phyloP scores from a whole-genome alignment of 2,329 filamentous ascomycete genomes.

The Trichoderma atroviride region DNA sequence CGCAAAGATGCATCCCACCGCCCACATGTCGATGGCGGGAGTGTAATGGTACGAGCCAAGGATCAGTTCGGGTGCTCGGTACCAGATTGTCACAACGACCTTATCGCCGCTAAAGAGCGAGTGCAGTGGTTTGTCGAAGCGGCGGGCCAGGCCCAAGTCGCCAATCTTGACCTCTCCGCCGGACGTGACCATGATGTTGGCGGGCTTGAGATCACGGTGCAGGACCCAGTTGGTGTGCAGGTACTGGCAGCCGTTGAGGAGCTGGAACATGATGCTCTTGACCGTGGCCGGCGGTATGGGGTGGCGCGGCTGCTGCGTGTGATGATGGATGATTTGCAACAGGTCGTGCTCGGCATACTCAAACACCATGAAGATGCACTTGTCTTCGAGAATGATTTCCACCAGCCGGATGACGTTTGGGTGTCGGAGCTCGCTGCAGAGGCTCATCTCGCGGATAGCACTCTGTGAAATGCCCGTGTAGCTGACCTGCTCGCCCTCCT shows the following conservation, averaged over 20 bases:
- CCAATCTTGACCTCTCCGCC: conserved; percentile 90
- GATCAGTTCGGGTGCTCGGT: conserved; percentile 90
- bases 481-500: conserved; percentile 90
- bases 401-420: conserved; percentile 86
- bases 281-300: conserved; percentile 87
- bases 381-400: conserved; percentile 96
- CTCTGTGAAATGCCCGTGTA: conserved; percentile 98
- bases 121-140: conserved; percentile 93
- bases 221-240: conserved; percentile 96
- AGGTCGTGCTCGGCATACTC: conserved; percentile 98
- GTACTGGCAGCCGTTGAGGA: conserved; percentile 92
- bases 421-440: conserved; percentile 90
- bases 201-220: conserved; percentile 94
- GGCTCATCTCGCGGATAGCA: conserved; percentile 93
- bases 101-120: conserved; percentile 93
- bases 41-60: conserved; percentile 96
- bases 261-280: conserved; percentile 92
- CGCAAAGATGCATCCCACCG: conserved; percentile 95
- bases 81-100: conserved; percentile 99
- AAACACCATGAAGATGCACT: conserved; percentile 99
- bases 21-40: conserved; percentile 96
- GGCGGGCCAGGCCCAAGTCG: conserved; percentile 85
- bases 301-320: conserved; percentile 84
- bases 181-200: conserved; percentile 98
- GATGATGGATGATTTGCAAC: conserved; percentile 96